Evolutionary conservation across 1,139 yeast genomes (phyloP).

Genomic region (Pneumocystis canis): DNA sequence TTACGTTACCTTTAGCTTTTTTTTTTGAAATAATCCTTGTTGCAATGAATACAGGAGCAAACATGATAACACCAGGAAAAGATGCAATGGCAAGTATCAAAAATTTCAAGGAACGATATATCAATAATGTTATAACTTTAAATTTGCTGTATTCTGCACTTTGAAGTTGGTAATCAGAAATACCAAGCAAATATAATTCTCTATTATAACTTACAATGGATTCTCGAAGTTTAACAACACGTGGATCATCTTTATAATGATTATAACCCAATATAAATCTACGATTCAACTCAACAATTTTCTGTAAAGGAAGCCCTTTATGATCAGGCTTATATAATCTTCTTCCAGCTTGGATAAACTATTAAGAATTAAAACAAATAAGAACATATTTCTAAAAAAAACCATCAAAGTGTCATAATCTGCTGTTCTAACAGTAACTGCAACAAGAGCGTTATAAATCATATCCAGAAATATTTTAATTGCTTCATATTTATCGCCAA

Average conservation of each 20-base stretch:
- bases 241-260: conserved; percentile 56
- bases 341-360: conserved; percentile 73
- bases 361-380: background rate
- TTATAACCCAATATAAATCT: conserved; percentile 68
- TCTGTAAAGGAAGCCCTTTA: conserved; percentile 58
- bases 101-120: conserved; percentile 42
- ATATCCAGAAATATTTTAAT: conserved; percentile 55
- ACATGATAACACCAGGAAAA: conserved; percentile 71
- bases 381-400: background rate
- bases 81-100: conserved; percentile 44
- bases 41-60: conserved; percentile 75
- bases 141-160: conserved; percentile 29
- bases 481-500: conserved; percentile 45
- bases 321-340: conserved; percentile 72
- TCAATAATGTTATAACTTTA: conserved; percentile 33
- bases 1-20: conserved; percentile 37
- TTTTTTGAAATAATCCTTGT: conserved; percentile 54
- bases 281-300: conserved; percentile 80
- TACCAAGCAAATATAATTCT: conserved; percentile 47
- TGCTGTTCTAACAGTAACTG: conserved; percentile 83
- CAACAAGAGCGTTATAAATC: conserved; percentile 60
- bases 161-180: conserved; percentile 86
- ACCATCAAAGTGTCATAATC: conserved; percentile 83
- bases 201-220: conserved; percentile 57
- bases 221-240: conserved; percentile 43